These are phyloP conservation scores for Chalciporus piperatus DNA, from an alignment of 768 basidiomycete species.

Conservation along the genomic window DNA sequence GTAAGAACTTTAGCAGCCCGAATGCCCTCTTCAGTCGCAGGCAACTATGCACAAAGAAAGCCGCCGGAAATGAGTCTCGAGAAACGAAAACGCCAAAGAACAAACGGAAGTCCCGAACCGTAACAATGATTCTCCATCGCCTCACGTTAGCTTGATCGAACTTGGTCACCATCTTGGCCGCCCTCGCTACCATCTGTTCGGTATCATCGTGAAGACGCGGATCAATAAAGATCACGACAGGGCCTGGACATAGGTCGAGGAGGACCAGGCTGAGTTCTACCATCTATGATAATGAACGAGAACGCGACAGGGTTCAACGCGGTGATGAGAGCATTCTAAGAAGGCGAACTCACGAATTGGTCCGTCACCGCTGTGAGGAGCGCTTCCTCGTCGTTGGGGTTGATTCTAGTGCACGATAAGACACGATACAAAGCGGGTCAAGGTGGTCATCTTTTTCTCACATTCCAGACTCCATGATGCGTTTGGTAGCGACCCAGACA, in stretches of 20 bases:
- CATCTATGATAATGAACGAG: conserved; percentile 34
- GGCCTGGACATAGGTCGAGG: conserved; percentile 43
- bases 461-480: conserved; percentile 28
- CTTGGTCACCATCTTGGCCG: conserved; percentile 37
- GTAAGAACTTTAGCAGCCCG: conserved; percentile 43
- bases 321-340: background rate
- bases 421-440: background rate
- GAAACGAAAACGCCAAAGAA: background rate
- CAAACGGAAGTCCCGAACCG: conserved; percentile 37
- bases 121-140: conserved; percentile 44
- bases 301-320: background rate
- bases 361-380: conserved; percentile 22
- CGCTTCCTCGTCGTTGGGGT: conserved; percentile 9
- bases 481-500: conserved; percentile 33
- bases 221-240: conserved; percentile 52
- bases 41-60: conserved; percentile 42
- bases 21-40: conserved; percentile 56
- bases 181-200: conserved; percentile 40
- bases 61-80: background rate
- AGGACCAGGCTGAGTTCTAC: conserved; percentile 48
- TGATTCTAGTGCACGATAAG: conserved; percentile 10
- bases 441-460: background rate
- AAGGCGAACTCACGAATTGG: conserved; percentile 30
- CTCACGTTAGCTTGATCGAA: conserved; percentile 41
- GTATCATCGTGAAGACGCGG: conserved; percentile 41